A percentile compares a stretch with the other conserved stretches of the same genome.
These are phyloP conservation scores for Rhododendron ovatum DNA, from an alignment of 148 eudicot species.

Conservation along the genomic window DNA sequence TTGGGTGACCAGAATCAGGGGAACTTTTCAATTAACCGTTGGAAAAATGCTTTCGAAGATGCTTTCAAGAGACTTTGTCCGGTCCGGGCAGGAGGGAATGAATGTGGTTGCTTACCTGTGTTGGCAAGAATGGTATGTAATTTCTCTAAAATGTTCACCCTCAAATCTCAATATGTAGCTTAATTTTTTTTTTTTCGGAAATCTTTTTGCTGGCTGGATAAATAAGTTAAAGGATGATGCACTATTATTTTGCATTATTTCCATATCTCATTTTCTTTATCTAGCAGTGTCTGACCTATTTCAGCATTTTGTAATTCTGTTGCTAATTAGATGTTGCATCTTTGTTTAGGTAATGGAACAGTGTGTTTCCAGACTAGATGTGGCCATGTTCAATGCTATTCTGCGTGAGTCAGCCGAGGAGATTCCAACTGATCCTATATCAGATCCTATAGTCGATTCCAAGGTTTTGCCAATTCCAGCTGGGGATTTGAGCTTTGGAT, in stretches of 20 bases:
- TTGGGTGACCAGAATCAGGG: conserved; percentile 78
- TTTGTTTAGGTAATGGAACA: conserved; percentile 77
- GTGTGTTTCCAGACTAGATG: conserved; percentile 77
- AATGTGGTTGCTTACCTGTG: conserved; percentile 89
- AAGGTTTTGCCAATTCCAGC: conserved; percentile 88
- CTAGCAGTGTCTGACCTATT: not conserved
- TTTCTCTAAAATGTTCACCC: not conserved
- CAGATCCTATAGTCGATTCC: conserved; percentile 87
- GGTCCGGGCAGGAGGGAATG: conserved; percentile 77
- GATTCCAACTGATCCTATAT: conserved; percentile 90
- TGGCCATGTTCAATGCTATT: conserved; percentile 96
- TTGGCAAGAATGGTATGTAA: conserved; percentile 68
- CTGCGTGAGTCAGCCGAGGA: conserved; percentile 84
- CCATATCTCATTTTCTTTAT: not conserved
- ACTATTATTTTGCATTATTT: not conserved
- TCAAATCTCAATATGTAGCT: not conserved
- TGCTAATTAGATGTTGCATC: not conserved
- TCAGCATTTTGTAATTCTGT: not conserved
- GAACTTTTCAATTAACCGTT: conserved; percentile 54
- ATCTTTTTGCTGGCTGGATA: not conserved
- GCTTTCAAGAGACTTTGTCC: conserved; percentile 86
- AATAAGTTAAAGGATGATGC: not conserved
- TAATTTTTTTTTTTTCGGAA: not conserved
- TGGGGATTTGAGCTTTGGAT: conserved; percentile 91
- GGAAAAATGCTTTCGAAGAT: conserved; percentile 76